Evolutionary conservation across 2,329 filamentous ascomycete species (phyloP), one percentile per base, ranked within the genome.

Genomic region (Balansia obtecta): DNA sequence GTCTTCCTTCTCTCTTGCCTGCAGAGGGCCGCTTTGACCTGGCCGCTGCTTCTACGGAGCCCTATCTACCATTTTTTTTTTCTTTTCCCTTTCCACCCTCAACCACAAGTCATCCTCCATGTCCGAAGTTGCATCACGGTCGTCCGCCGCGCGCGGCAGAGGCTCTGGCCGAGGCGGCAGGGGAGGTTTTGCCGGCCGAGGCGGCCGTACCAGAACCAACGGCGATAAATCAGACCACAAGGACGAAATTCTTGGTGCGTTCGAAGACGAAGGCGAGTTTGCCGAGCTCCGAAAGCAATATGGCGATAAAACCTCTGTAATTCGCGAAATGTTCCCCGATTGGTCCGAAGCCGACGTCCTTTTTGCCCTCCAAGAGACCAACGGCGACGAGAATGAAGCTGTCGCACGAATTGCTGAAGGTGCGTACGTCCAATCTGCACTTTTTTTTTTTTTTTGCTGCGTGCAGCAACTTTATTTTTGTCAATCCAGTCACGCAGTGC

Each of bases 261-360:
- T 78, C 58, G 78, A 85, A 76, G 90, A 97, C 63, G 85, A 95
- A 67, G 86, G 88, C 67, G 90, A 96, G 69, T 79, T 97, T 58
- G 87, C 85, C 64, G 82, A 94, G 71, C 82, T 97, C 65, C 94
- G 94, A 79, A 89, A 88, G 75, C 83, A 87, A 68, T 93, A 95
- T 66, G 79, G 85, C 62, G 73, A 74, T 63, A 87, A 91, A 72
- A 79, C 95, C 60, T 75, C 76, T 55, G 82, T 84, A 62, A 82
- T 98, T 66, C 89, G 88, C 72, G 90, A 95, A 68, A 83, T 97
- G 73, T 96, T 95, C 73, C 82, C 88, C 53, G 85, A 89, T 69
- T 97, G 91, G 93, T 91, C 89, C 60, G 88, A 95, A 63, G 88
- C 90, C 68, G 91, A 97, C 68, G 81, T 97, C 56, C 82, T 97